These are phyloP conservation scores for Ogataea pilisensis DNA, from an alignment of 805 yeast species.

Conservation along the genomic window DNA sequence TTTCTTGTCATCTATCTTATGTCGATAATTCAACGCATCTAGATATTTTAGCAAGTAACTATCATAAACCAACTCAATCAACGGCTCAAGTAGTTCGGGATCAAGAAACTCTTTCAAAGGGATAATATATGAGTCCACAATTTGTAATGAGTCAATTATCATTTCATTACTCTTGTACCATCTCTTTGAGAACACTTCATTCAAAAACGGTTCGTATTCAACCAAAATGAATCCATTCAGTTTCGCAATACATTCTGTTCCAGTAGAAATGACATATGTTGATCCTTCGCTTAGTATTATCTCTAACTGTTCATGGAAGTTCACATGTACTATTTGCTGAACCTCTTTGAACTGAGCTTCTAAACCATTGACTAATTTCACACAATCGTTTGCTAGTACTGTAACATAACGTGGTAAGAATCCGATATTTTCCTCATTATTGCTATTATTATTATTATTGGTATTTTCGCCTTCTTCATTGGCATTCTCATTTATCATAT, in stretches of 20 bases:
- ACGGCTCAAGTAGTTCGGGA: slow-evolving; percentile 27
- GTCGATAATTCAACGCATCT: slow-evolving; percentile 16
- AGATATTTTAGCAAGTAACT: slow-evolving; percentile 37
- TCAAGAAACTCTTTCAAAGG: slow-evolving; percentile 28
- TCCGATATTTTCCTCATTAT: slow-evolving; percentile 17
- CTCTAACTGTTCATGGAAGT: slow-evolving; percentile 21
- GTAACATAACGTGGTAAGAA: slow-evolving; percentile 30
- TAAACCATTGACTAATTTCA: slow-evolving; percentile 28
- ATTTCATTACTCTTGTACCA: slow-evolving; percentile 29
- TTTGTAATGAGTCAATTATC: slow-evolving; percentile 23
- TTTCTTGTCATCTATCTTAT: slow-evolving; percentile 28
- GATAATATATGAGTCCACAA: slow-evolving; percentile 25
- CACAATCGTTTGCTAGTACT: slow-evolving; percentile 29
- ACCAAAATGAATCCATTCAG: slow-evolving; percentile 22
- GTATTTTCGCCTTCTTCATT: no score
- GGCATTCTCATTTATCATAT: slow-evolving; percentile 5
- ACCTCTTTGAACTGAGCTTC: slow-evolving; percentile 20
- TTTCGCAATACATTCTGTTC: slow-evolving; percentile 25
- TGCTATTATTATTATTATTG: background rate
- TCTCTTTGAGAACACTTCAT: slow-evolving; percentile 22
- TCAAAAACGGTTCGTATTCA: slow-evolving; percentile 23
- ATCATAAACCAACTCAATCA: slow-evolving; percentile 33
- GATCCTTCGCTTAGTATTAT: slow-evolving; percentile 17
- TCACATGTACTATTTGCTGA: slow-evolving; percentile 18
- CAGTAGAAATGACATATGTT: slow-evolving; percentile 20